Base-by-base conservation (phyloP, 768 basidiomycete genomes). In the Lentinula detonsa region DNA sequence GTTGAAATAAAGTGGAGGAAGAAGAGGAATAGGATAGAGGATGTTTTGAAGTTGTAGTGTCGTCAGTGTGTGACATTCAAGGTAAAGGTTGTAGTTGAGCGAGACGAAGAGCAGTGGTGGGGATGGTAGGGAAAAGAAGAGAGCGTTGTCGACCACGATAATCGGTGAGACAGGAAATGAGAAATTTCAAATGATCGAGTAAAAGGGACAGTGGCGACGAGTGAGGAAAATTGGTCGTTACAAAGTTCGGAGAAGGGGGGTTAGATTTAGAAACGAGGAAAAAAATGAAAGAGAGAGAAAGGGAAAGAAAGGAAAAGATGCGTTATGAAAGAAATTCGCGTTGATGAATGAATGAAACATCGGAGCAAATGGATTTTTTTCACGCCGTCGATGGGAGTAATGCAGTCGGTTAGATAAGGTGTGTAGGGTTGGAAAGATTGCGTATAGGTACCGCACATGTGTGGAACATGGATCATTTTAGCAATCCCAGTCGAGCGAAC, bases 261-360 rank as follows among this genome's bases (percentile, higher is more conserved):
- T 23, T 13, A 51, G 50, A 28, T n/a, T 10, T 1, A 51, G 33
- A 35, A 2, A 21, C 28, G 31, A 35, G 37, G 31, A 53, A 35
- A 28, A 21, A 35, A 39, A 28, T 28, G 51, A 53, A 53, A 39
- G 31, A 35, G 23, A 34, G 23, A n/a, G 21, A 51, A 23, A 21
- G 15, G 31, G 33, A 53, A 21, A 35, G 13, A 15, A 35, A 53
- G 33, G 50, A 51, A n/a, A 43, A n/a, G 16, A 43, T 43, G 16
- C 16, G 42, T 13, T 74, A 33, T 5, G 33, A 23, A 31, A 37
- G 9, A 3, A 45, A 16, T 0, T 57, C 15, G 59, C 42, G 46
- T n/a, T n/a, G 46, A 48, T 21, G 9, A 48, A 21, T 48, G 46
- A 48, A 48, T 48, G 46, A 18, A 48, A 48, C 16, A n/a, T 43